phyloP scores from a whole-genome alignment of 495 filamentous ascomycete species.

The Hypoxylon intermedium region DNA sequence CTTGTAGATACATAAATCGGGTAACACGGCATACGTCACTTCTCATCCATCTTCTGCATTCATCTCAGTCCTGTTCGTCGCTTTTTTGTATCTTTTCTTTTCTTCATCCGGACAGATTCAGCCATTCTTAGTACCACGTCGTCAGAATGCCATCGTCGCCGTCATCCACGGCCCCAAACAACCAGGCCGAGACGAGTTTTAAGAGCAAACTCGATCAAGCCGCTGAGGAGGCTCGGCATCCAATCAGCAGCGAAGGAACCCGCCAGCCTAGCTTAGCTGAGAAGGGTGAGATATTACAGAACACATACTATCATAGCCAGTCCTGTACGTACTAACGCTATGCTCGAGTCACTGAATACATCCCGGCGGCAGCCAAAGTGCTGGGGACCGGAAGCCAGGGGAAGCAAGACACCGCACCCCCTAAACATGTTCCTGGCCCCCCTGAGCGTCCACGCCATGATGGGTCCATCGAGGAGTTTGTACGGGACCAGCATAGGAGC shows the following conservation, averaged over 20 bases:
- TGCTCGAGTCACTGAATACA: background rate
- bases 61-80: too few species aligned
- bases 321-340: background rate
- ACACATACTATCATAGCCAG: background rate
- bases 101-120: too few species aligned
- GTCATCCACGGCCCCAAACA: background rate
- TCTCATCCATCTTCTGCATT: too few species aligned
- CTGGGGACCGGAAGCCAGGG: background rate
- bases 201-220: slow-evolving; percentile 41
- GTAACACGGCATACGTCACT: too few species aligned
- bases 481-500: slow-evolving; percentile 48
- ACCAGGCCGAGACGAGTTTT: slow-evolving; percentile 16
- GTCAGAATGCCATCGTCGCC: background rate
- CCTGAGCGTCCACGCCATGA: slow-evolving; percentile 45
- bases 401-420: background rate
- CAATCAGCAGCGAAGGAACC: background rate
- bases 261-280: background rate
- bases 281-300: background rate
- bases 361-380: background rate
- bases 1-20: too few species aligned
- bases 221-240: slow-evolving; percentile 16
- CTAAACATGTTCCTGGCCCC: slow-evolving; percentile 40
- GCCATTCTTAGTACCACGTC: too few species aligned
- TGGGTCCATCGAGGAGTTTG: slow-evolving; percentile 45
- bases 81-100: too few species aligned